These are phyloP conservation scores for Puccinia horiana DNA, from an alignment of 1,284 basidiomycete species.

Conservation along the genomic window DNA sequence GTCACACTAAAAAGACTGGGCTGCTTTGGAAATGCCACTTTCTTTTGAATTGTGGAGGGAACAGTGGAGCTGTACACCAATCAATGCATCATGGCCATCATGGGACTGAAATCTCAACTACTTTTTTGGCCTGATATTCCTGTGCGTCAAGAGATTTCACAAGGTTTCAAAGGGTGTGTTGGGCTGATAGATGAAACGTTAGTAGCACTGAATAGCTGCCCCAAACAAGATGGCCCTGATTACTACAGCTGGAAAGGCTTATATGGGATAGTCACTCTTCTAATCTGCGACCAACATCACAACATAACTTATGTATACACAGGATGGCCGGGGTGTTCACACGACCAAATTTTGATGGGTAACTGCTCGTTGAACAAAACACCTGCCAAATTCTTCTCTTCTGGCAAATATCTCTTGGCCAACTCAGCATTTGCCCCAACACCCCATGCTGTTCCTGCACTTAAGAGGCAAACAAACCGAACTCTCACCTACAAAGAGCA, in stretches of 20 bases:
- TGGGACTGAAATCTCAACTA: background rate
- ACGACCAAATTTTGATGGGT: too few species aligned
- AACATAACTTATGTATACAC: background rate
- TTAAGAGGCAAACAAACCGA: background rate
- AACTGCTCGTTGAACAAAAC: background rate
- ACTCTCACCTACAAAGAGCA: background rate
- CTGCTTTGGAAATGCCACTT: background rate
- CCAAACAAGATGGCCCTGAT: too few species aligned
- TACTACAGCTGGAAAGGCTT: background rate
- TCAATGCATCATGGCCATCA: background rate
- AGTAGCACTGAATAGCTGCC: background rate
- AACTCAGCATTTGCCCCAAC: background rate
- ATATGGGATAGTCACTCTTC: background rate
- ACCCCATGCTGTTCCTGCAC: background rate
- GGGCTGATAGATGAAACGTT: background rate
- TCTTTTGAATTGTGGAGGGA: background rate
- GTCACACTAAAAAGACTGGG: constrained; percentile 9
- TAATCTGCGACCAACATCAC: background rate
- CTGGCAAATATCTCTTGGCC: background rate
- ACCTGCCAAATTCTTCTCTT: background rate
- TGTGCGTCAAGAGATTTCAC: background rate
- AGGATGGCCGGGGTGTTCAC: background rate
- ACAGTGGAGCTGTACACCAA: background rate
- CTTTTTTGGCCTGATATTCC: background rate
- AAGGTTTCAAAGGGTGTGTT: background rate